Evolutionary conservation across 768 basidiomycete genomes (phyloP).

Genomic region (Pleurotus sapidus): DNA sequence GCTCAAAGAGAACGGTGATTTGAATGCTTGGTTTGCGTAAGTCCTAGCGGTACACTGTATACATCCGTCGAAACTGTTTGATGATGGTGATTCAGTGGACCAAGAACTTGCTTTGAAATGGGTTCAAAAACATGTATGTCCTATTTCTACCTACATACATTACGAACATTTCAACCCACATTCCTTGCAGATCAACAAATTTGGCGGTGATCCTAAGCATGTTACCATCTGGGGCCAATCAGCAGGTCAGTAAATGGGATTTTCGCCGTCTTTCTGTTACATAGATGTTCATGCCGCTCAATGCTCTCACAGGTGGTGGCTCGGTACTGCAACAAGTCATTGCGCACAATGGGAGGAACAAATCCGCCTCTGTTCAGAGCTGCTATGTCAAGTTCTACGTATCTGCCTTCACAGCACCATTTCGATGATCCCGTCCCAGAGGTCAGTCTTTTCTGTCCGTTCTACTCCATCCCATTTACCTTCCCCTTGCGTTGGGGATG

Average conservation of each 20-base stretch:
- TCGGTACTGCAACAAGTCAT: conserved; percentile 31
- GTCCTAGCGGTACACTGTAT: conserved; percentile 14
- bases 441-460: background rate
- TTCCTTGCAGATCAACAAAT: background rate
- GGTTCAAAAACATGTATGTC: background rate
- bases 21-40: conserved; percentile 47
- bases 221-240: conserved; percentile 22
- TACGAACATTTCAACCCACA: background rate
- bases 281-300: background rate
- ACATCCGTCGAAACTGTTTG: background rate
- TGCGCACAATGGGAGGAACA: conserved; percentile 28
- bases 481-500: no score
- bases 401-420: conserved; percentile 25
- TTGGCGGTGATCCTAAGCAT: conserved; percentile 13
- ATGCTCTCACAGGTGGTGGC: conserved; percentile 21
- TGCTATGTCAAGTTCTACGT: conserved; percentile 26
- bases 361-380: conserved; percentile 22
- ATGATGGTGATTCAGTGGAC: background rate
- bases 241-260: background rate
- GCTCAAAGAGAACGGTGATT: conserved; percentile 37
- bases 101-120: background rate
- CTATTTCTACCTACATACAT: background rate
- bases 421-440: conserved; percentile 24
- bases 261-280: background rate
- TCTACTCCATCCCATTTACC: no score